Base-by-base conservation (phyloP, 441 rosid species). In the Pelargonium myrrhifolium region DNA sequence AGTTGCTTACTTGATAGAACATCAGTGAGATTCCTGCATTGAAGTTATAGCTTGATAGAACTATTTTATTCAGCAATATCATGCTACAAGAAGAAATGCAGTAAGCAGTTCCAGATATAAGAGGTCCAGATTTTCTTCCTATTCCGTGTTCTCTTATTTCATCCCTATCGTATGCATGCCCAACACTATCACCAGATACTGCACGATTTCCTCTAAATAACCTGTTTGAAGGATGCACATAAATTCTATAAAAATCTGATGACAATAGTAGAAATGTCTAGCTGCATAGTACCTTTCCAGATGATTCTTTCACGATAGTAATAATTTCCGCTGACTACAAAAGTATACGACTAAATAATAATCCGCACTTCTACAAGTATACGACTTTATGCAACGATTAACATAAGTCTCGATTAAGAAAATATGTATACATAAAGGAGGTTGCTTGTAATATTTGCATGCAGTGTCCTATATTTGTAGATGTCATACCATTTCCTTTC, bases 31-130 rank as follows among this genome's bases (percentile, higher is more conserved):
- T 77, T 70, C 87, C 96, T 0, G 97, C 98, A 49, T 78, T 79
- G 65, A 93, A 93, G 65, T 90, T 76, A 65, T 82, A 93, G 76
- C 80, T 78, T 3, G 97, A 90, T 65, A 93, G 87, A 71, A 87
- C 89, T 71, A 87, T 70, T 80, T 93, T 93, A 72, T 93, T 93
- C 71, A 93, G 78, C 76, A 93, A 64, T 49, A 88, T 93, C 98
- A 93, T 93, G 75, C 97, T 75, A 78, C 98, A 88, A 9, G 98
- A 90, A 73, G 98, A 88, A 68, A 92, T 53, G 68, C 98, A 90
- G 76, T 92, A 92, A 72, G 96, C 97, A 26, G 87, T 69, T 76
- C 97, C 98, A 55, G 97, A 88, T n/a, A 90, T 53, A 67, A 92
- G 79, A 2, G 98, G 91, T 65, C 92, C 89, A 26, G 85, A 81